Conservation (phyloP, 208 protist species). For the Trypanosoma mega region DNA sequence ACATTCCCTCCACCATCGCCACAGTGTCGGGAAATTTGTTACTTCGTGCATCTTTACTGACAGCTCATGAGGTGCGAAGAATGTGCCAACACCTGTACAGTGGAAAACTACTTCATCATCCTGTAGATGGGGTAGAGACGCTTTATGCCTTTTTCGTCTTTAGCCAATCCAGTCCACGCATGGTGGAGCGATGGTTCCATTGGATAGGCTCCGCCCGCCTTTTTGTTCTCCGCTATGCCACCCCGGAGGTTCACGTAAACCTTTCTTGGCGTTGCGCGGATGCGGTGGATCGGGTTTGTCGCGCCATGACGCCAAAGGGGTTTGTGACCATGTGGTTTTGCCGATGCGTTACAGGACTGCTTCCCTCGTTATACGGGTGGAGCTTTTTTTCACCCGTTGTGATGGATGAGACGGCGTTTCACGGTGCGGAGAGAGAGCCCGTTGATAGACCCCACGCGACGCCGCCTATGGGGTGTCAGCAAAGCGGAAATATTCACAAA, state of each 20-base stretch:
- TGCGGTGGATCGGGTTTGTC: constrained; percentile 17
- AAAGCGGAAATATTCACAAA: too few relatives aligned
- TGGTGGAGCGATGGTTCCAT: constrained; percentile 22
- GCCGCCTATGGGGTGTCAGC: too few relatives aligned
- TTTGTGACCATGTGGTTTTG: constrained; percentile 21
- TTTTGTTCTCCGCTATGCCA: not conserved
- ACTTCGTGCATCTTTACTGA: not conserved
- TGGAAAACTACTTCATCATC: constrained; percentile 2
- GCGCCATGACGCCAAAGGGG: constrained; percentile 24
- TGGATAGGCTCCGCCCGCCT: constrained; percentile 4
- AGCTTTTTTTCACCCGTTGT: not conserved
- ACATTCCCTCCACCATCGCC: not conserved
- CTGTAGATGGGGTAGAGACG: constrained; percentile 3
- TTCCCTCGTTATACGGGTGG: not conserved
- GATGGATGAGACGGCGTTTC: too few relatives aligned
- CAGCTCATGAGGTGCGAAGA: not conserved
- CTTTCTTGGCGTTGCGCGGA: constrained; percentile 5
- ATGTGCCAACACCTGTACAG: constrained; percentile 7
- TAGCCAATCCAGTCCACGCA: constrained; percentile 8
- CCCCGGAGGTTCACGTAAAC: constrained; percentile 7
- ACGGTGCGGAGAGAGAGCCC: too few relatives aligned
- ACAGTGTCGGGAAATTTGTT: too few relatives aligned
- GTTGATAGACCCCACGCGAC: too few relatives aligned
- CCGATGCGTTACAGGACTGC: not conserved
- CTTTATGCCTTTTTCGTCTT: constrained; percentile 22